Base-by-base conservation (phyloP, 2,329 filamentous ascomycete genomes). In the Ophiostoma sp. region DNA sequence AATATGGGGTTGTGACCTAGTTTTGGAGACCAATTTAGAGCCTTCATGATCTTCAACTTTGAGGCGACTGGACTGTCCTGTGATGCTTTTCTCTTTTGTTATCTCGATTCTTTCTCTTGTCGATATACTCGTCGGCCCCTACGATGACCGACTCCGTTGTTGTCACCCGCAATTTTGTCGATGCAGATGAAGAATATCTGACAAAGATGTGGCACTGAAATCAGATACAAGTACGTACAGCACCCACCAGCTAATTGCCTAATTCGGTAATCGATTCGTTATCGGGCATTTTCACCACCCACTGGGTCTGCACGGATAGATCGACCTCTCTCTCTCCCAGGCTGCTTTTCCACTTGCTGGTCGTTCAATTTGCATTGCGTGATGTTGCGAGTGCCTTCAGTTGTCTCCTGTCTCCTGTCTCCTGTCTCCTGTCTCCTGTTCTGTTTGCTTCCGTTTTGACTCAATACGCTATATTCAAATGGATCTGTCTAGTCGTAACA, bases 181-280 rank as follows among this genome's bases (percentile, higher is more conserved):
- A 45, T 69, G 64, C n/a, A 33, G 48, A 39, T 3, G 19, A 22
- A 15, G 61, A 45, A 12, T 11, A 22, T 52, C 15, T 48, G 17
- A 4, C 15, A n/a, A n/a, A n/a, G 61, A 39, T 22, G 3, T 39
- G 7, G 28, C 3, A 36, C 33, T 8, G 12, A 31, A 28, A 15
- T 45, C n/a, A 36, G 15, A 36, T n/a, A 19, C 39, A 25, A 33
- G 22, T 28, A n/a, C 45, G 22, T 28, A n/a, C 45, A 33, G 15
- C 9, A 0, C 25, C 22, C 15, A 9, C 15, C 69, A 63, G 55
- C 69, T 33, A 31, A 71, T 63, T 63, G 39, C 69, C 69, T 48
- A 64, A 64, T 64, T 6, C 17, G 69, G 69, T n/a, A 71, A 64
- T 22, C 9, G 39, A 33, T 64, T 48, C 69, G 69, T 64, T 71